phyloP scores from a whole-genome alignment of 2,329 filamentous ascomycete genomes.

The Aspergillus pseudoviridinutans region DNA sequence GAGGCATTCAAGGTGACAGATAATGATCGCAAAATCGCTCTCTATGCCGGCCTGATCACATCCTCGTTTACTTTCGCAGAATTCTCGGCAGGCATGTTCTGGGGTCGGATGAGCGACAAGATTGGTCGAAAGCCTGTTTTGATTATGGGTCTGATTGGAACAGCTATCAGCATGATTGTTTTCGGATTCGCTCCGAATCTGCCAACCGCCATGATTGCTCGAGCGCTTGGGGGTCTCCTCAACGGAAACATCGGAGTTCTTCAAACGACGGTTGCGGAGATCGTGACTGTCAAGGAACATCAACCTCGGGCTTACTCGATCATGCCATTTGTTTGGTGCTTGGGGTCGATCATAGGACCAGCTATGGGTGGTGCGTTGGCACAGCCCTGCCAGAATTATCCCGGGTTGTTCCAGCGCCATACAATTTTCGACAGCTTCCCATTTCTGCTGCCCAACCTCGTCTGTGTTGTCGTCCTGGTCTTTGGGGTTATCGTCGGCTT shows the following conservation, averaged over 20 bases:
- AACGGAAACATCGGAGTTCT: constrained; percentile 97
- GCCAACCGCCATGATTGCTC: constrained; percentile 76
- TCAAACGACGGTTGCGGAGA: constrained; percentile 90
- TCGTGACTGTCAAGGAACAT: constrained; percentile 89
- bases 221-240: constrained; percentile 82
- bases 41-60: constrained; percentile 94
- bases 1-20: constrained; percentile 82
- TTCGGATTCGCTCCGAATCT: constrained; percentile 88
- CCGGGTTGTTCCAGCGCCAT: constrained; percentile 64
- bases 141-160: constrained; percentile 82
- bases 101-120: constrained; percentile 88
- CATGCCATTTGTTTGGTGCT: constrained; percentile 97
- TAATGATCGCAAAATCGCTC: constrained; percentile 73
- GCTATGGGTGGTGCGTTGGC: constrained; percentile 88
- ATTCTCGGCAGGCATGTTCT: constrained; percentile 86
- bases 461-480: constrained; percentile 74
- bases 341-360: constrained; percentile 92
- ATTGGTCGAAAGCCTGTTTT: constrained; percentile 91
- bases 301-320: constrained; percentile 93
- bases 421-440: constrained; percentile 83
- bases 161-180: constrained; percentile 83
- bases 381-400: constrained; percentile 78
- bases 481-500: constrained; percentile 74
- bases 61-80: constrained; percentile 95
- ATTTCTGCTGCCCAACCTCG: constrained; percentile 87